Evolutionary conservation across 2,329 filamentous ascomycete species (phyloP), one percentile per base, ranked within the genome.

Genomic region (Alternaria incomplexa): DNA sequence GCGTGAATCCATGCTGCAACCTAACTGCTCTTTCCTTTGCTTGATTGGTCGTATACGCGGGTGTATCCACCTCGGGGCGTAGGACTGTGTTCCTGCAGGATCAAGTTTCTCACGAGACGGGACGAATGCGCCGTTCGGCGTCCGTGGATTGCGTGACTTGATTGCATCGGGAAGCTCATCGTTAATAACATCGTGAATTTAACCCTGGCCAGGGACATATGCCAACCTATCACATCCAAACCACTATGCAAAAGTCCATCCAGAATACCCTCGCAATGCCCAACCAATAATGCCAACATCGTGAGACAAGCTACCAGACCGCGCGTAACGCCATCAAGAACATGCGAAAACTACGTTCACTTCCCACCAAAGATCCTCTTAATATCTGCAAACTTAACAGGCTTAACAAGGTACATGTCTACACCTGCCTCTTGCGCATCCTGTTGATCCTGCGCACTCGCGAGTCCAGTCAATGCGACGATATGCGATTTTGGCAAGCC

Each of bases 401-500:
- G 79, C 67, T 81, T 81, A 8, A 79, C 75, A 26, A 76, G 72
- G 63, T 79, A 81, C 67, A 77, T 73, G 59, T 81, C 74, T 2
- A 79, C 77, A 0, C 79, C 77, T 1, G 76, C 76, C 61, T 76
- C 68, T n/a, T 71, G 65, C 2, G 77, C 77, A 47, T 76, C 73
- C 20, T 68, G 65, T 64, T 77, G 77, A 64, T 80, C 79, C 57
- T 73, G 71, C 3, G 69, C 74, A 22, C 73, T 77, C 20, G 79
- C 78, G 22, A 81, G 63, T 2, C 79, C 79, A 2, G 79, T 81
- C 13, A 81, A 64, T 3, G 79, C 79, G 40, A 81, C 77, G 46
- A 78, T 77, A 4, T 69, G 66, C 22, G 67, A 66, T 9, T 65
- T 61, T 8, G 62, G 62, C 8, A 76, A 30, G 0, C 65, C 62